Conservation (phyloP, 176 grass and related monocot genomes). For the Otatea glauca region DNA sequence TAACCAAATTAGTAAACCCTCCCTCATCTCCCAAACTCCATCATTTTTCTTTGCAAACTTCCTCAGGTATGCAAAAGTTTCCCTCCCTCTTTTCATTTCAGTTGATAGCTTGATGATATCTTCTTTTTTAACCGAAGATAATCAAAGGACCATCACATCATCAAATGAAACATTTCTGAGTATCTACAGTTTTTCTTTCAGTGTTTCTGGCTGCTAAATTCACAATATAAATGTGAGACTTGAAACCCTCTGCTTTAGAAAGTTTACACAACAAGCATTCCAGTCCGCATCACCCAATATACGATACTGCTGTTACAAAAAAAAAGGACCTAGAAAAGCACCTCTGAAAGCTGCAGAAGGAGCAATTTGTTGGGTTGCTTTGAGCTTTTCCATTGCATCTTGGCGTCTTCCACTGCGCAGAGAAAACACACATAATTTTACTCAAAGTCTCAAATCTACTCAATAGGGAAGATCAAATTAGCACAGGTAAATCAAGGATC, state of each 20-base stretch:
- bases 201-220: background rate
- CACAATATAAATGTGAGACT: too few species aligned
- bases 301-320: constrained; percentile 3
- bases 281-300: background rate
- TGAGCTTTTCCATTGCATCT: constrained; percentile 84
- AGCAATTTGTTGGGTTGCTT: constrained; percentile 57
- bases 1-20: background rate
- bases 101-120: background rate
- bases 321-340: constrained; percentile 31
- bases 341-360: constrained; percentile 62
- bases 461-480: background rate
- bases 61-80: background rate
- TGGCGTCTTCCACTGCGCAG: constrained; percentile 58
- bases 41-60: background rate
- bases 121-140: background rate
- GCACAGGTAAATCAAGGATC: constrained; percentile 9
- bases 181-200: constrained; percentile 11
- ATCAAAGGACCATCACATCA: background rate
- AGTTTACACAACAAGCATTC: too few species aligned
- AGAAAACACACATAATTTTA: constrained; percentile 21
- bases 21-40: background rate
- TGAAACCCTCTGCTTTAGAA: too few species aligned
- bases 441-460: constrained; percentile 5
- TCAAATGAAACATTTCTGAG: background rate
- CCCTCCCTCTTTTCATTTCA: background rate